phyloP scores from a whole-genome alignment of 2,329 filamentous ascomycete species.

The Ceratocystis alfenasii region DNA sequence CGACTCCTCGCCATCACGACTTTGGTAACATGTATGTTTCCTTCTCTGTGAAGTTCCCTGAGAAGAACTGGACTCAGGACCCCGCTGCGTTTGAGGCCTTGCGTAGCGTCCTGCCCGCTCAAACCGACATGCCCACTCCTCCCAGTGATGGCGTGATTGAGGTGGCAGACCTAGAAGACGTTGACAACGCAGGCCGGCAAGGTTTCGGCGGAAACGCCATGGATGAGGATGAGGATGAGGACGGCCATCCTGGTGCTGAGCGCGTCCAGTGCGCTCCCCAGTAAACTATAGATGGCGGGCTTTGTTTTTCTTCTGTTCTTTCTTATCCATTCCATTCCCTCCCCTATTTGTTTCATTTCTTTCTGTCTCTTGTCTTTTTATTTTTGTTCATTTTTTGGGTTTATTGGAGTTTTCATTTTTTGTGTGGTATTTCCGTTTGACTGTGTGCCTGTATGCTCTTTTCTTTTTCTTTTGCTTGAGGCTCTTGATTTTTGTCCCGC shows the following conservation, averaged over 20 bases:
- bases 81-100: slow-evolving; percentile 64
- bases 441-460: not conserved
- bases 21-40: slow-evolving; percentile 93
- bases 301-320: not conserved
- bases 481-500: not conserved
- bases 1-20: slow-evolving; percentile 88
- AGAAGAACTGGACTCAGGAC: slow-evolving; percentile 56
- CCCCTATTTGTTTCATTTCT: not conserved
- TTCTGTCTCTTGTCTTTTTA: not conserved
- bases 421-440: not conserved
- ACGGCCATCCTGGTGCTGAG: slow-evolving; percentile 61
- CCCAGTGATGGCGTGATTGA: slow-evolving; percentile 85
- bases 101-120: slow-evolving; percentile 71
- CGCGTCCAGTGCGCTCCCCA: slow-evolving; percentile 80
- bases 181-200: slow-evolving; percentile 56
- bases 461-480: not conserved
- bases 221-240: slow-evolving; percentile 63
- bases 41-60: slow-evolving; percentile 95
- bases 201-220: slow-evolving; percentile 51
- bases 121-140: slow-evolving; percentile 49
- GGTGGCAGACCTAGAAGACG: slow-evolving; percentile 72
- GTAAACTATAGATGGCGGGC: slow-evolving; percentile 39
- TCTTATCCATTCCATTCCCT: not conserved
- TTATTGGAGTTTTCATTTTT: slow-evolving; percentile 11
- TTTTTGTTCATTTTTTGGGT: slow-evolving; percentile 14